A percentile compares a stretch with the other conserved stretches of the same genome.
Conservation (phyloP, 1,139 yeast genomes). For the Candida mesenterica region DNA sequence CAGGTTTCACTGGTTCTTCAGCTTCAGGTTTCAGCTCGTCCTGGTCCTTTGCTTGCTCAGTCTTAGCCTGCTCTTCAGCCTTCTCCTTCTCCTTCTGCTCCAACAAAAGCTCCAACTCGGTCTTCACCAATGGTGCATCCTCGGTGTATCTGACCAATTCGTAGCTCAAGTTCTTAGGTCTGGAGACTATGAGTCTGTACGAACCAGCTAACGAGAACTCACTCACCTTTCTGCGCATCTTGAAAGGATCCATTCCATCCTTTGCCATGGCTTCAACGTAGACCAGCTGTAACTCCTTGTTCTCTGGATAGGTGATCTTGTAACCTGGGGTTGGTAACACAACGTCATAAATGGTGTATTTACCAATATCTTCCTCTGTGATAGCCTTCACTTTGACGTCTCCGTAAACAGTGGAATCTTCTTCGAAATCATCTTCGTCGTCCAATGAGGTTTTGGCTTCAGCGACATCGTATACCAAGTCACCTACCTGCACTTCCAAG, state of each 20-base stretch:
- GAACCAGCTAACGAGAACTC: constrained; percentile 93
- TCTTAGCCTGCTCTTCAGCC: constrained; percentile 14
- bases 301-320: constrained; percentile 78
- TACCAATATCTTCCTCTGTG: constrained; percentile 70
- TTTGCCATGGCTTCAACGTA: constrained; percentile 74
- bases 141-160: constrained; percentile 59
- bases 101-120: constrained; percentile 72
- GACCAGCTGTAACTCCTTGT: constrained; percentile 55
- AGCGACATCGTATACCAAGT: constrained; percentile 49
- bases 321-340: constrained; percentile 95
- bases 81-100: constrained; percentile 36
- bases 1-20: background rate
- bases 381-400: constrained; percentile 66
- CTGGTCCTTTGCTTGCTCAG: constrained; percentile 6
- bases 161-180: constrained; percentile 66
- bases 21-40: background rate
- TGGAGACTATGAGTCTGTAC: constrained; percentile 73
- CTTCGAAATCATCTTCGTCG: constrained; percentile 55
- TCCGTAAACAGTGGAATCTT: constrained; percentile 57
- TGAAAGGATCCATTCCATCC: constrained; percentile 80
- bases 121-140: constrained; percentile 70
- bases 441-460: constrained; percentile 25
- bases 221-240: constrained; percentile 79
- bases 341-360: constrained; percentile 72
- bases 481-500: constrained; percentile 71